phyloP scores from a whole-genome alignment of 345 rosid species.

The Citrus hindsii region DNA sequence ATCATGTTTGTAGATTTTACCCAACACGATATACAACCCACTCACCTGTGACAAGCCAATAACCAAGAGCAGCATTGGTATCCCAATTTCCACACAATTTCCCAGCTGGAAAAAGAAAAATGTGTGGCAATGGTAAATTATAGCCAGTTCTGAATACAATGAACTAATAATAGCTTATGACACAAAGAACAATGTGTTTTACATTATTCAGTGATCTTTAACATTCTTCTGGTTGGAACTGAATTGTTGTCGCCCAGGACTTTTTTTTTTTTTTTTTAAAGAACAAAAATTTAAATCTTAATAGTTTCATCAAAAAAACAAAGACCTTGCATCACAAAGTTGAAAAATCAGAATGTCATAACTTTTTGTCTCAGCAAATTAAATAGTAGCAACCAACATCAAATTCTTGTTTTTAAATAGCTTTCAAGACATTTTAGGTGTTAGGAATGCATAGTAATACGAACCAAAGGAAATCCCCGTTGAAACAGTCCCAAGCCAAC shows the following conservation, averaged over 20 bases:
- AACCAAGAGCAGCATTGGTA: slow-evolving; percentile 85
- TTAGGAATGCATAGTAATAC: slow-evolving; percentile 10
- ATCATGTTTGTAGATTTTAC: neutral
- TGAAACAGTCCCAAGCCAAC: slow-evolving; percentile 93
- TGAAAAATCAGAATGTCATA: neutral
- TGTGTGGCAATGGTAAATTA: neutral
- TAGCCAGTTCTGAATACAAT: neutral
- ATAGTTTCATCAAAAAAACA: neutral
- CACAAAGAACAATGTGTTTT: neutral
- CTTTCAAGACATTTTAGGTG: neutral
- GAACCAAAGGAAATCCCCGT: slow-evolving; percentile 85
- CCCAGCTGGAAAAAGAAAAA: slow-evolving; percentile 56
- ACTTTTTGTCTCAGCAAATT: neutral
- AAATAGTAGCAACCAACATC: neutral
- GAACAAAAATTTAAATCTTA: too few relatives aligned
- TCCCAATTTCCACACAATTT: slow-evolving; percentile 86
- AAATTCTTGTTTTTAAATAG: neutral
- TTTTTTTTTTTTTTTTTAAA: too few relatives aligned
- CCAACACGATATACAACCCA: slow-evolving; percentile 7
- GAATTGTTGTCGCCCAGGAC: neutral
- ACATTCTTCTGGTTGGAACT: neutral
- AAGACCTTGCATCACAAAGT: neutral
- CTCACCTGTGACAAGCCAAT: slow-evolving; percentile 73
- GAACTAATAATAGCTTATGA: neutral
- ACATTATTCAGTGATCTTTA: neutral